Evolutionary conservation across 1,139 yeast genomes (phyloP), one percentile per base, ranked within the genome.

Genomic region (Yamadazyma oceani): DNA sequence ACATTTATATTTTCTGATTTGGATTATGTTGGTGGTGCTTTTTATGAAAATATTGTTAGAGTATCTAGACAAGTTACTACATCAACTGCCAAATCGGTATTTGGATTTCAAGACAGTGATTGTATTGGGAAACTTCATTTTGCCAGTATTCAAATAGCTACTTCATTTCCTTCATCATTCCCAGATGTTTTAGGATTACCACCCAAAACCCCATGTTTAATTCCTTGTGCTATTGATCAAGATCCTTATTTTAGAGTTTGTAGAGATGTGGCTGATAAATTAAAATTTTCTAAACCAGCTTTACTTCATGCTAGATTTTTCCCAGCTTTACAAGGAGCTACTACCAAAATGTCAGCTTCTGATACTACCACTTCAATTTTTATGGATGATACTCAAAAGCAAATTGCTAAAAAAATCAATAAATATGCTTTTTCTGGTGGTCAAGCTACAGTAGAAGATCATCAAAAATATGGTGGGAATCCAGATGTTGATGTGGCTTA

Each of bases 171-270:
- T 42, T 85, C 92, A 34, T 86, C 97, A 11, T 94, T 87, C 76
- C 98, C 98, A 2, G 96, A 85, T 50, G 85, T 94, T 22, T 78
- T 94, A 53, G 96, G 88, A 9, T 66, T 84, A 53, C 89, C 89
- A 36, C 72, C 83, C 34, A 84, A 85, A 63, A 90, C 97, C 2
- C 98, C 97, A 42, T 87, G 96, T 65, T 73, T 94, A 62, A 94
- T 94, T 62, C 99, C 99, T 27, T 94, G 98, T 75, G 99, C 99
- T 33, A 94, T 94, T 61, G 99, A 94, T 62, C 97, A 90, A 69
- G 99, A 94, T 63, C 98, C 99, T 26, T 94, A 94, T 65, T 94
- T 94, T 71, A 78, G 99, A 62, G 95, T 94, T 22, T 87, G 96
- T 65, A 78, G 99, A 65, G 99, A 94, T 60, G 98, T 94, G 46